Base-by-base conservation (phyloP, 352 stramenopile genomes). In the Phytophthora citrophthora region DNA sequence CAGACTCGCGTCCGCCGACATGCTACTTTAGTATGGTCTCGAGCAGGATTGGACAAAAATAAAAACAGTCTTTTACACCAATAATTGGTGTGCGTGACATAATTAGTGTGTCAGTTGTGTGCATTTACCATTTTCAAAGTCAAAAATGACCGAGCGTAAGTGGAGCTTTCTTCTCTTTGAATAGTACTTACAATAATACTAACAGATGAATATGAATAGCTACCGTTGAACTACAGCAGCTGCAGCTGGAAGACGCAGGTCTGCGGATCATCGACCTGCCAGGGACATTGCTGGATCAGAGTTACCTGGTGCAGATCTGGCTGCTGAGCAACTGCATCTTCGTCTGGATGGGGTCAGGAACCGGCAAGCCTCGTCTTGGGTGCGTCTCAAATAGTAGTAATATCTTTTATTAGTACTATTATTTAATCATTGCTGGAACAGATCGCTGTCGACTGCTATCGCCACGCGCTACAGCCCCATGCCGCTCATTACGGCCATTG, bases 381-480 rank as follows among this genome's bases (percentile, higher is more conserved):
- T 70, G 20, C 24, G 27, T 27, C 8, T 20, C 20, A 20, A 4
- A 5, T 46, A 20, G 2, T 38, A 57, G 13, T 51, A 20, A 40
- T 29, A 32, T 16, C 16, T 32, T 44, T 16, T n/a, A 11, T 7
- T 55, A 34, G 8, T 49, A 34, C 12, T 54, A 5, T 58, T 54
- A 18, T 26, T 20, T 41, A 12, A 54, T 40, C n/a, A 8, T 26
- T 32, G 24, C 18, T 60, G n/a, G 3, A 23, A 12, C 34, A 93
- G 84, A 38, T 89, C 86, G 16, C 66, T 94, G 64, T 93, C 86
- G 36, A 94, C 84, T 10, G 86, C 86, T 2, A 88, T 93, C 38
- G 74, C 76, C 45, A 94, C 86, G 20, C 75, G 75, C 16, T 94
- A 92, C 70, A 90, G 83, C 53, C 81, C 83, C 24, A 92, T 94